Conservation (phyloP, 495 filamentous ascomycete genomes). For the Friedmanniomyces simplex region DNA sequence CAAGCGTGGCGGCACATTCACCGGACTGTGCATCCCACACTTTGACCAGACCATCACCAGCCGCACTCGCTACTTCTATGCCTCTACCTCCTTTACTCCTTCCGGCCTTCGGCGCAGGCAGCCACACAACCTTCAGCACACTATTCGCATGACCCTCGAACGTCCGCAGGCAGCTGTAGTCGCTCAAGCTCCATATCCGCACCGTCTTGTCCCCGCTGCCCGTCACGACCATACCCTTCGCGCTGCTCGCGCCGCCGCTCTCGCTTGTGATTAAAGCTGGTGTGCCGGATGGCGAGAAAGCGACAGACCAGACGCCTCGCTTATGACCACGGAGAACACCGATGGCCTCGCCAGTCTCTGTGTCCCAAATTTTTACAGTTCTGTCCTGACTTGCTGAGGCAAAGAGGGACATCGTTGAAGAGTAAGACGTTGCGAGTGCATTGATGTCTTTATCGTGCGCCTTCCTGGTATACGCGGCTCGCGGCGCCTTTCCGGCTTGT, state of each 20-base stretch:
- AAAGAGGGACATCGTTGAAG: slow-evolving; percentile 50
- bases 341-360: slow-evolving; percentile 73
- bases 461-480: slow-evolving; percentile 64
- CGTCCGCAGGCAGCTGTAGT: slow-evolving; percentile 86
- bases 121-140: slow-evolving; percentile 87
- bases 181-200: slow-evolving; percentile 86
- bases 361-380: slow-evolving; percentile 91
- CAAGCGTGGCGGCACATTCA: slow-evolving; percentile 78
- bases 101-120: slow-evolving; percentile 47
- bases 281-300: slow-evolving; percentile 69
- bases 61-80: slow-evolving; percentile 70
- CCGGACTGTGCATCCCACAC: slow-evolving; percentile 75
- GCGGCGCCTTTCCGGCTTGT: slow-evolving; percentile 33
- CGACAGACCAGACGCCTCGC: slow-evolving; percentile 89
- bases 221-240: slow-evolving; percentile 68
- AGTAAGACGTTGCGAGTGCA: slow-evolving; percentile 67
- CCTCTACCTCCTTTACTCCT: slow-evolving; percentile 35
- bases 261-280: slow-evolving; percentile 61
- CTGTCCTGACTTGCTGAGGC: slow-evolving; percentile 94
- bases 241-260: slow-evolving; percentile 46
- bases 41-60: slow-evolving; percentile 93
- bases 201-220: slow-evolving; percentile 92
- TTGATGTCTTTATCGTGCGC: slow-evolving; percentile 99
- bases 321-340: slow-evolving; percentile 87
- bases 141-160: slow-evolving; percentile 95